phyloP scores from a whole-genome alignment of 805 yeast species.

The Grigorovia yakushimaensis region DNA sequence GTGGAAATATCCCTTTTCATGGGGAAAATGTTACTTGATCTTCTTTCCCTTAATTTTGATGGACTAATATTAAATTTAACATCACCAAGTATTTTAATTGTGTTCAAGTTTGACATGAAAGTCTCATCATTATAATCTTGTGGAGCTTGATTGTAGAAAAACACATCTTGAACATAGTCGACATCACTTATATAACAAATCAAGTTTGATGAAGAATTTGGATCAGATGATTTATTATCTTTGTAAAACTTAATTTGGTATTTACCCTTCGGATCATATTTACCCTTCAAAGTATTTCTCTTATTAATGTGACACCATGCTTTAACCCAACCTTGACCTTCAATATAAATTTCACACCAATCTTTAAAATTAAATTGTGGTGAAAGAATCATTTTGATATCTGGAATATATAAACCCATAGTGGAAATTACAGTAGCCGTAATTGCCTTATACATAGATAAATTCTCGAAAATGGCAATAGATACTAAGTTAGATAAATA shows the following conservation, averaged over 20 bases:
- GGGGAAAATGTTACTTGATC: constrained; percentile 8
- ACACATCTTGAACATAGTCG: constrained; percentile 22
- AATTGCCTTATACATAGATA: constrained; percentile 19
- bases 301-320: constrained; percentile 28
- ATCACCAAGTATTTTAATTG: constrained; percentile 18
- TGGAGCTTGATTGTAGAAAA: constrained; percentile 14
- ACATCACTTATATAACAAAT: constrained; percentile 24
- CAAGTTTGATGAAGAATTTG: constrained; percentile 17
- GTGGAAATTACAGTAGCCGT: constrained; percentile 24
- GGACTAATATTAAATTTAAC: constrained; percentile 7
- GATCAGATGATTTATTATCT: constrained; percentile 17
- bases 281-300: constrained; percentile 1
- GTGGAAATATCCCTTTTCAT: constrained; percentile 10
- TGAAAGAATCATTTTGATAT: constrained; percentile 21
- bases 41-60: constrained; percentile 1
- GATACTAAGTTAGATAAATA: constrained; percentile 8
- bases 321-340: constrained; percentile 25
- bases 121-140: background rate
- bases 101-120: constrained; percentile 10
- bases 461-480: constrained; percentile 19
- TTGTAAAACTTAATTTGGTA: constrained; percentile 23
- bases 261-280: constrained; percentile 15
- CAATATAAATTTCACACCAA: constrained; percentile 27
- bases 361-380: constrained; percentile 25
- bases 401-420: constrained; percentile 19